A percentile compares a stretch with the other conserved stretches of the same genome.
Conservation (phyloP, 352 stramenopile species). For the Phytophthora cryptogea region DNA sequence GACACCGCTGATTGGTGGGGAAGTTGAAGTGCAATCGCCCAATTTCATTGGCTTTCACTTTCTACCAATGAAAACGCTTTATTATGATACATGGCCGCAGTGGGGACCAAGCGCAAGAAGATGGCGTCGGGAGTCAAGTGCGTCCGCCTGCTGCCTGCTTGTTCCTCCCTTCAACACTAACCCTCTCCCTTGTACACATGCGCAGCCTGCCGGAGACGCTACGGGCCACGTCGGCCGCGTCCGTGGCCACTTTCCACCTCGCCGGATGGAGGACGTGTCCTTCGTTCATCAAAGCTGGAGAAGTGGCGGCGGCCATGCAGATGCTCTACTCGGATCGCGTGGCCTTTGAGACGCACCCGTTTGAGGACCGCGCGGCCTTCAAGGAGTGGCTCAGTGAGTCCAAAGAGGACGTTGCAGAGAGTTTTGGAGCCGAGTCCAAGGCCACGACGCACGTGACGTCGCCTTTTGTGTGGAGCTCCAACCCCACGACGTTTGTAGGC, state of each 20-base stretch:
- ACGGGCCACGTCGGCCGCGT: constrained; percentile 11
- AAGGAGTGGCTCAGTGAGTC: constrained; percentile 54
- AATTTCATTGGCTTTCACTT: background rate
- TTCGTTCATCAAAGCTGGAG: constrained; percentile 61
- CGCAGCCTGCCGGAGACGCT: constrained; percentile 52
- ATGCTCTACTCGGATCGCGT: constrained; percentile 63
- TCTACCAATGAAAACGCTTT: background rate
- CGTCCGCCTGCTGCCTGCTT: constrained; percentile 15
- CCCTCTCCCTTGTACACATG: background rate
- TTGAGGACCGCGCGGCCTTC: constrained; percentile 63
- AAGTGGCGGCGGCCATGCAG: constrained; percentile 69
- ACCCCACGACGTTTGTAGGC: constrained; percentile 61
- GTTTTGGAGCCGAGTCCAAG: constrained; percentile 47
- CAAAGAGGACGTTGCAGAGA: constrained; percentile 36
- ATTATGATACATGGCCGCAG: constrained; percentile 10
- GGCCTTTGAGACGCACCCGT: constrained; percentile 47
- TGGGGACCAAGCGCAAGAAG: constrained; percentile 33
- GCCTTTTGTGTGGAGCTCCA: constrained; percentile 75
- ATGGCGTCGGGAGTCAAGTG: constrained; percentile 64
- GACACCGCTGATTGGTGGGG: background rate
- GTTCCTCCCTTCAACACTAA: background rate
- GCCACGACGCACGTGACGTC: constrained; percentile 65
- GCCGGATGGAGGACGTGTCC: constrained; percentile 71
- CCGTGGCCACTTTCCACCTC: constrained; percentile 59
- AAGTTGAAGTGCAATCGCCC: background rate